Evolutionary conservation across 169 alveolate species (phyloP).

Genomic region (Amoebophrya sp.): DNA sequence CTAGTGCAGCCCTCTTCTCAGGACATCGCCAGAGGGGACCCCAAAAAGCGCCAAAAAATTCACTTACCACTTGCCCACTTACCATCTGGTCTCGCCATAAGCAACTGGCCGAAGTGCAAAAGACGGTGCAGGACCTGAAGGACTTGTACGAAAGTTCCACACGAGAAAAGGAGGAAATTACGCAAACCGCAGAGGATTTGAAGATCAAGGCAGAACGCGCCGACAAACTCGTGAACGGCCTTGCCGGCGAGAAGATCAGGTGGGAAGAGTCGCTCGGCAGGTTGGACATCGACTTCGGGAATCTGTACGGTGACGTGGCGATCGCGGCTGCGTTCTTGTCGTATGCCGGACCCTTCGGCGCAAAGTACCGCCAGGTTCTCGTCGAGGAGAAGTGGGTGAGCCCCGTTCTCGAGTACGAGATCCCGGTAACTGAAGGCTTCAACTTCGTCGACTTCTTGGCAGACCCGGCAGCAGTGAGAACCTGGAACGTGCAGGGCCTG

Average conservation of each 20-base stretch:
- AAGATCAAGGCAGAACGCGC: constrained; percentile 79
- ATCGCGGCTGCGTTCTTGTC: constrained; percentile 78
- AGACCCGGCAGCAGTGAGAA: constrained; percentile 63
- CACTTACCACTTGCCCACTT: no score
- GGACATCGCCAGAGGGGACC: no score
- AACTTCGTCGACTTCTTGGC: constrained; percentile 72
- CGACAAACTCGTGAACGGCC: constrained; percentile 75
- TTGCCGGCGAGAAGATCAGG: constrained; percentile 78
- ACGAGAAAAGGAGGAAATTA: constrained; percentile 51
- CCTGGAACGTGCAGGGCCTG: constrained; percentile 72
- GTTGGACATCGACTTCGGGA: constrained; percentile 57
- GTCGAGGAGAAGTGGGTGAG: constrained; percentile 47
- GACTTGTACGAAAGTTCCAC: constrained; percentile 51
- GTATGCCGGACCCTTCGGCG: constrained; percentile 82
- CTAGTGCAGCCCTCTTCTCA: no score
- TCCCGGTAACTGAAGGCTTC: constrained; percentile 68
- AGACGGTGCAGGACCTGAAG: constrained; percentile 56
- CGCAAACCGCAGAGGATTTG: constrained; percentile 61
- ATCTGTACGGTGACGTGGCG: constrained; percentile 58
- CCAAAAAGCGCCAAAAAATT: no score
- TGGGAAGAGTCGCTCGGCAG: constrained; percentile 74
- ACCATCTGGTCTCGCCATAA: neutral
- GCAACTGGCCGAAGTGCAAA: constrained; percentile 49
- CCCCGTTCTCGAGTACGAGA: constrained; percentile 45
- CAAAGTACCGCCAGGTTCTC: constrained; percentile 45